phyloP scores from a whole-genome alignment of 176 grass and related monocot species.

The Secale cereale region DNA sequence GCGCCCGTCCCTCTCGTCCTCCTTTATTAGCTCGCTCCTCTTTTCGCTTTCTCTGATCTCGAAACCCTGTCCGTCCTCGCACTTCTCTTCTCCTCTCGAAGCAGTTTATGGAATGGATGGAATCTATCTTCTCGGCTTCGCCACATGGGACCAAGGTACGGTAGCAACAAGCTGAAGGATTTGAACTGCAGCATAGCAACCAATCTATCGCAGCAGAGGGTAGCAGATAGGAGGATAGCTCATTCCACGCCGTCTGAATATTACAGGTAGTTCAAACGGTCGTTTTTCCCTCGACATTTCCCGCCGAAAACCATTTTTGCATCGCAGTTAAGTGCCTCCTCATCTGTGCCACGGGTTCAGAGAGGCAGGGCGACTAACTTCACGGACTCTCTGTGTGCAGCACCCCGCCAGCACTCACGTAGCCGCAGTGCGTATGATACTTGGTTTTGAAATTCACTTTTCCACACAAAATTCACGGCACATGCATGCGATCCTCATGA shows the following conservation, averaged over 20 bases:
- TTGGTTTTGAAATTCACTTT: not conserved
- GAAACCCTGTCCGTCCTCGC: conserved; percentile 29
- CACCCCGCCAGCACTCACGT: not conserved
- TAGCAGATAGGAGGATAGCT: not conserved
- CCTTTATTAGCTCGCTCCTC: not conserved
- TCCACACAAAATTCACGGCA: not conserved
- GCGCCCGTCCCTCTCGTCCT: not conserved
- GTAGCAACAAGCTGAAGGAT: not conserved
- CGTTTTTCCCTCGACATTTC: too few relatives aligned
- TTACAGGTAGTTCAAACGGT: too few relatives aligned
- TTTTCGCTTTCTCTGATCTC: conserved; percentile 45
- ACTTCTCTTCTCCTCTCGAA: not conserved
- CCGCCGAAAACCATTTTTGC: not conserved
- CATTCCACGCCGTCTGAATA: not conserved
- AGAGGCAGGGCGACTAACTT: not conserved
- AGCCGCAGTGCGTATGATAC: not conserved
- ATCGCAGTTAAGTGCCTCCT: not conserved
- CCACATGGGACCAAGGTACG: conserved; percentile 8
- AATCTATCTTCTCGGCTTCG: not conserved
- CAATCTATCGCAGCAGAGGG: not conserved
- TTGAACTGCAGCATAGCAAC: not conserved
- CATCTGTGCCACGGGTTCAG: not conserved
- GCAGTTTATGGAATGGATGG: conserved; percentile 27
- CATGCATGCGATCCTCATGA: conserved; percentile 11
- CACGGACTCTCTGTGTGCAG: not conserved